Evolutionary conservation across 495 filamentous ascomycete species (phyloP), one percentile per base, ranked within the genome.

Genomic region (Penicillium parvum): DNA sequence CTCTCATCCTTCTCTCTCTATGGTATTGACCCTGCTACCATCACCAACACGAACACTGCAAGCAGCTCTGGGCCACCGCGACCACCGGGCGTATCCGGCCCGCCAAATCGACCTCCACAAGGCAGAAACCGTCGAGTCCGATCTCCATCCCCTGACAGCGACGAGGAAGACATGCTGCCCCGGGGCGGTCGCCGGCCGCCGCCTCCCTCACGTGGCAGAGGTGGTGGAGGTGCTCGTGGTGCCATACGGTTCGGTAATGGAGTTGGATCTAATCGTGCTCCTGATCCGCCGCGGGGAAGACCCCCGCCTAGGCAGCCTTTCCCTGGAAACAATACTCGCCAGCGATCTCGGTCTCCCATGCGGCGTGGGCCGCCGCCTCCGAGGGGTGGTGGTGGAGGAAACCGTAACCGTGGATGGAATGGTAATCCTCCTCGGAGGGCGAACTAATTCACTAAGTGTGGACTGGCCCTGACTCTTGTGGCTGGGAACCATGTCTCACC

Each of bases 1-100:
- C 61, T 63, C 12, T 58, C 64, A 10, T 64, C 61, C 12, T 71
- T 65, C 22, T 66, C 64, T 3, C 38, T 70, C 22, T 55, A 55
- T 27, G 64, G 56, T 3, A 55, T 69, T 11, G 62, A 68, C 32
- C 60, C 63, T 6, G 35, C 53, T 5, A 48, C 49, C 26, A 64
- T 71, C 30, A 65, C 57, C 4, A 69, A 73, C 32, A 55, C 58
- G 22, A 72, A 68, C 42, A 50, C 58, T 0, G 3, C 25, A 22
- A 32, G 18, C 28, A 44, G 23, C 16, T n/a, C 23, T 7, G 11
- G n/a, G n/a, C n/a, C n/a, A n/a, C n/a, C n/a, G n/a, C n/a, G n/a
- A n/a, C n/a, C n/a, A n/a, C n/a, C n/a, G n/a, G n/a, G n/a, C n/a
- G n/a, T n/a, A n/a, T n/a, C n/a, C n/a, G n/a, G n/a, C 7, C 38